Evolutionary conservation across 2,329 filamentous ascomycete species (phyloP).

Genomic region (Penicillium paneum): DNA sequence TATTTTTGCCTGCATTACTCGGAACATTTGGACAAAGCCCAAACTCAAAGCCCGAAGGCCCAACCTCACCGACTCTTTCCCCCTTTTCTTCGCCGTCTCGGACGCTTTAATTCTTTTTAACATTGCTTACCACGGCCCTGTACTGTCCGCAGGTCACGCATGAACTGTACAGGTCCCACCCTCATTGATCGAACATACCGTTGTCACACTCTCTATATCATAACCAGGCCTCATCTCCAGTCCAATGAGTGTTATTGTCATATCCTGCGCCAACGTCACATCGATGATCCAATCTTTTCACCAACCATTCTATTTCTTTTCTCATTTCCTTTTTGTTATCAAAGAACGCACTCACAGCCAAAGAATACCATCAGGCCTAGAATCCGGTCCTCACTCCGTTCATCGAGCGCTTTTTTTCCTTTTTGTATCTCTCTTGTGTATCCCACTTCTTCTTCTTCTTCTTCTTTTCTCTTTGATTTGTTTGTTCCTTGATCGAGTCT

Average conservation of each 20-base stretch:
- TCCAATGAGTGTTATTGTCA: slow-evolving; percentile 8
- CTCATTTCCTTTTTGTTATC: slow-evolving; percentile 4
- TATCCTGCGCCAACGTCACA: slow-evolving; percentile 2
- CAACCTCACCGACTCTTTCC: background rate
- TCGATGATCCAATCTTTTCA: slow-evolving; percentile 1
- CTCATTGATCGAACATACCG: slow-evolving; percentile 8
- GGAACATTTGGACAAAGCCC: background rate
- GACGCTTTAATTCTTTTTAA: background rate
- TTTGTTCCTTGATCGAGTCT: background rate
- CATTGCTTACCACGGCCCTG: background rate
- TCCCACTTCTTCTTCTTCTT: background rate
- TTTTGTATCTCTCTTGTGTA: slow-evolving; percentile 4
- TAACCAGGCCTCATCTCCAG: background rate
- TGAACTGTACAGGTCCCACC: background rate
- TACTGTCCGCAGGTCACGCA: background rate
- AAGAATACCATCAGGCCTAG: background rate
- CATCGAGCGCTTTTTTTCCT: slow-evolving; percentile 1
- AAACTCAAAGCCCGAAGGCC: background rate
- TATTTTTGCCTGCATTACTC: background rate
- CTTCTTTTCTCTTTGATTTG: background rate
- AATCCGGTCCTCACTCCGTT: background rate
- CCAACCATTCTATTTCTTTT: slow-evolving; percentile 3
- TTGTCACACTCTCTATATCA: slow-evolving; percentile 15
- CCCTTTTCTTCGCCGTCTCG: background rate
- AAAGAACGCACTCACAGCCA: background rate